Evolutionary conservation across 108 stramenopile genomes (phyloP).

Genomic region (Phaeodactylum tricornutum): DNA sequence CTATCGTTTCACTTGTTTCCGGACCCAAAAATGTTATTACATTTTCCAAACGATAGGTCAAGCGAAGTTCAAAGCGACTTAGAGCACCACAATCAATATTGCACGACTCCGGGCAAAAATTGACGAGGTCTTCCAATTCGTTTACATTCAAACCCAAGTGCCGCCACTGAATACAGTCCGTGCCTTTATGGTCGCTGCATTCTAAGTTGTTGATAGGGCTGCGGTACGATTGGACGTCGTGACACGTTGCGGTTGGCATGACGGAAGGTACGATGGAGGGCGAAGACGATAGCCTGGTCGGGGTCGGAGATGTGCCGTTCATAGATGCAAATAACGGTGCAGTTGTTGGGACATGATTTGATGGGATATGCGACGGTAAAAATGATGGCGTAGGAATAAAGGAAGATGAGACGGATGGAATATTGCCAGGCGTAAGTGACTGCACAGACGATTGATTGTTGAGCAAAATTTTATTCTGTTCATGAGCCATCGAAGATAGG

Average conservation of each 20-base stretch:
- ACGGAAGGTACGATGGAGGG: conserved; percentile 6
- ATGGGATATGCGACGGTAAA: neutral
- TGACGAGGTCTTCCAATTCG: conserved; percentile 12
- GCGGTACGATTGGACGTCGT: conserved; percentile 22
- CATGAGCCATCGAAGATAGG: too few relatives aligned
- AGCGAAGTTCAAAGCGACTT: conserved; percentile 6
- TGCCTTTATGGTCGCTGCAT: conserved; percentile 21
- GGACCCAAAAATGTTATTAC: conserved; percentile 15
- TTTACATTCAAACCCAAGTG: conserved; percentile 20
- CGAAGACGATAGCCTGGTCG: neutral
- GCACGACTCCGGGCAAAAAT: conserved; percentile 32
- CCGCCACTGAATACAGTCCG: conserved; percentile 28
- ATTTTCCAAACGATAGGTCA: conserved; percentile 5
- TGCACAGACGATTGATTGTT: too few relatives aligned
- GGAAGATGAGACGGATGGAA: conserved; percentile 4
- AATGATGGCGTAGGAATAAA: conserved; percentile 2
- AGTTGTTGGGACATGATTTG: neutral
- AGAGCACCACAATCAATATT: conserved; percentile 25
- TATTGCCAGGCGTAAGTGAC: conserved; percentile 1
- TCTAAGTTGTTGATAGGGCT: conserved; percentile 27
- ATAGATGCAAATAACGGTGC: conserved; percentile 1
- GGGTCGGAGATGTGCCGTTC: neutral
- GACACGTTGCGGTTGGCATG: conserved; percentile 19
- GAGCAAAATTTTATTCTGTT: too few relatives aligned
- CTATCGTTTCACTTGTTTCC: neutral